Conservation (phyloP, 352 stramenopile genomes). For the Discostella stelligera region DNA sequence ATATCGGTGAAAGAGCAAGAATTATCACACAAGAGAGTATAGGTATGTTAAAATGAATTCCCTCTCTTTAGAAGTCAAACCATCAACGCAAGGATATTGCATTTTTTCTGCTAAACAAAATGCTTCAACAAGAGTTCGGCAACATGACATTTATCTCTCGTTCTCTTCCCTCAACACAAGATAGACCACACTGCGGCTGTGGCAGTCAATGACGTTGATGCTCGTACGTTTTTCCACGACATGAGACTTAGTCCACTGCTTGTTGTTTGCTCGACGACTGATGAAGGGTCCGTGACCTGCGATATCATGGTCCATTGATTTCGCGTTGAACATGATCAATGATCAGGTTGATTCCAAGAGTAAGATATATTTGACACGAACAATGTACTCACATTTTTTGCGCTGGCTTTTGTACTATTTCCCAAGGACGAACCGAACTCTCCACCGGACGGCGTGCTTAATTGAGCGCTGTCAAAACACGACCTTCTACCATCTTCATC, state of each 20-base stretch:
- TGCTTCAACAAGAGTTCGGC: not conserved
- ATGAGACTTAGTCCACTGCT: not conserved
- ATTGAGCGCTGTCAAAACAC: not conserved
- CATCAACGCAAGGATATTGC: not conserved
- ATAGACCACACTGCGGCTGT: not conserved
- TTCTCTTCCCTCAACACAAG: not conserved
- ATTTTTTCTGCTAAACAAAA: not conserved
- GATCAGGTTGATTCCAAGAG: not conserved
- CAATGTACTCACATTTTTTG: not conserved
- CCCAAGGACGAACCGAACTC: not conserved
- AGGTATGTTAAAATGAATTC: too few relatives aligned
- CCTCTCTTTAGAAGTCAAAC: too few relatives aligned
- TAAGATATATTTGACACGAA: not conserved
- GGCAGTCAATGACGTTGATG: not conserved
- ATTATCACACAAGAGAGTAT: too few relatives aligned
- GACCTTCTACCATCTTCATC: constrained; percentile 3
- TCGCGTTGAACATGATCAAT: not conserved
- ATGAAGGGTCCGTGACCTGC: not conserved
- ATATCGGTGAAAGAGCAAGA: too few relatives aligned
- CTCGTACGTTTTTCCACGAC: not conserved
- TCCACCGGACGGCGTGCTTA: not conserved
- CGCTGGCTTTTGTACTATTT: not conserved
- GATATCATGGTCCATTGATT: not conserved
- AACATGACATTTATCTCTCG: not conserved
- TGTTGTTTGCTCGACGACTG: not conserved